Conservation (phyloP, 2,329 filamentous ascomycete genomes). For the Colletotrichum acutatum region DNA sequence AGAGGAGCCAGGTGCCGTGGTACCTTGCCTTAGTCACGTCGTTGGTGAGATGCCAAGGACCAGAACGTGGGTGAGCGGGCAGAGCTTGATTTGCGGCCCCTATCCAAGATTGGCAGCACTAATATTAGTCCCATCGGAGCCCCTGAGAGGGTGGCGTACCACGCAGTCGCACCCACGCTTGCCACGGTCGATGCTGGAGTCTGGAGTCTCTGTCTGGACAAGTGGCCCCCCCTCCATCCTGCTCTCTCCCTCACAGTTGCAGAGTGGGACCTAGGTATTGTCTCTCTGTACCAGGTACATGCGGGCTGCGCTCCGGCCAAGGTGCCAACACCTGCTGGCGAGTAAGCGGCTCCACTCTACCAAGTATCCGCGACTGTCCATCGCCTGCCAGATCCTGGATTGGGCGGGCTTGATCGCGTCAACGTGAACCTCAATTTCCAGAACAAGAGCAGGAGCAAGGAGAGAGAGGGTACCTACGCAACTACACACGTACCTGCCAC, state of each 20-base stretch:
- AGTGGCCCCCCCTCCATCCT: slow-evolving; percentile 2
- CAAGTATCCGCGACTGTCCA: slow-evolving; percentile 21
- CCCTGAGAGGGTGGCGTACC: slow-evolving; percentile 35
- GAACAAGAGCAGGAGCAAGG: slow-evolving; percentile 16
- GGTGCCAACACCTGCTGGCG: slow-evolving; percentile 12
- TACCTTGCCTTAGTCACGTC: slow-evolving; percentile 1
- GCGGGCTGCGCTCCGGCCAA: slow-evolving; percentile 16
- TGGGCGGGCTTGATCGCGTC: slow-evolving; percentile 32
- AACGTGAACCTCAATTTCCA: slow-evolving; percentile 35
- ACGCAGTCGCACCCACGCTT: no score
- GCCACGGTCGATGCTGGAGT: not conserved
- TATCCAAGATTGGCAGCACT: slow-evolving; percentile 34
- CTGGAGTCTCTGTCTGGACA: not conserved
- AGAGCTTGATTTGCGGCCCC: slow-evolving; percentile 36
- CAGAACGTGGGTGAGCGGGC: slow-evolving; percentile 29
- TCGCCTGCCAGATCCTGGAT: slow-evolving; percentile 29
- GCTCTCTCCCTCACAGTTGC: not conserved
- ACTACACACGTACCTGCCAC: not conserved
- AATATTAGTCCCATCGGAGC: slow-evolving; percentile 35
- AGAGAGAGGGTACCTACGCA: not conserved
- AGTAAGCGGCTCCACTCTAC: not conserved
- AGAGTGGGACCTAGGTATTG: not conserved
- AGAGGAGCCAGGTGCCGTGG: not conserved
- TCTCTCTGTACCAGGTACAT: slow-evolving; percentile 14
- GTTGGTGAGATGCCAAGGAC: slow-evolving; percentile 32